Percentiles rank a stretch among this genome's conserved stretches.
Conservation (phyloP, 2,329 filamentous ascomycete species). For the Pezicula rhizophila region DNA sequence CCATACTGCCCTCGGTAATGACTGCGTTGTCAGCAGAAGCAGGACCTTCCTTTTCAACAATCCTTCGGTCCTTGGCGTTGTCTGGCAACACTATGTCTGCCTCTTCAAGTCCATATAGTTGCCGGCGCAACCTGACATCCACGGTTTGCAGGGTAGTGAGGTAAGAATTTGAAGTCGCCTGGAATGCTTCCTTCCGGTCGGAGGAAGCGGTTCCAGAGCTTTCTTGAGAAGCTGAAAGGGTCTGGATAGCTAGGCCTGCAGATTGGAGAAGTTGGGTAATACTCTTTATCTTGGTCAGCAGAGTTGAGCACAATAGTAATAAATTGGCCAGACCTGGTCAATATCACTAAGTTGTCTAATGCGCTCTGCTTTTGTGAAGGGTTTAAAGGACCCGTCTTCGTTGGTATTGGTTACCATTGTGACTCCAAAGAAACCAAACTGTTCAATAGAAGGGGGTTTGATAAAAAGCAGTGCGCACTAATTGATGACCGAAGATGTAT, state of each 20-base stretch:
- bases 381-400: slow-evolving; percentile 19
- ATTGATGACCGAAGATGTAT: too few relatives aligned
- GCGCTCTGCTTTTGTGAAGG: slow-evolving; percentile 69
- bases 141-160: slow-evolving; percentile 68
- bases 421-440: background rate
- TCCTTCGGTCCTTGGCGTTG: slow-evolving; percentile 2
- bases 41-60: slow-evolving; percentile 12
- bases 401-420: slow-evolving; percentile 3
- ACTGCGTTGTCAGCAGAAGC: slow-evolving; percentile 16
- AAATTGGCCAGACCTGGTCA: slow-evolving; percentile 51
- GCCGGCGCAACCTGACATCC: slow-evolving; percentile 67
- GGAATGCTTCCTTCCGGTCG: slow-evolving; percentile 40
- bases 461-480: background rate
- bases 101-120: slow-evolving; percentile 77
- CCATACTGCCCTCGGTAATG: slow-evolving; percentile 36
- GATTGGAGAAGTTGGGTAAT: slow-evolving; percentile 46
- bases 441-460: background rate
- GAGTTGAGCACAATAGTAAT: background rate
- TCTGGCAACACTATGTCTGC: slow-evolving; percentile 60
- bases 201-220: slow-evolving; percentile 7
- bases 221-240: slow-evolving; percentile 48
- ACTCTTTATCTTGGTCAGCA: slow-evolving; percentile 17
- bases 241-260: slow-evolving; percentile 56
- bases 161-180: slow-evolving; percentile 58
- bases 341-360: slow-evolving; percentile 76